Conservation (phyloP, 106 monocot genomes). For the Vanilla planifolia region DNA sequence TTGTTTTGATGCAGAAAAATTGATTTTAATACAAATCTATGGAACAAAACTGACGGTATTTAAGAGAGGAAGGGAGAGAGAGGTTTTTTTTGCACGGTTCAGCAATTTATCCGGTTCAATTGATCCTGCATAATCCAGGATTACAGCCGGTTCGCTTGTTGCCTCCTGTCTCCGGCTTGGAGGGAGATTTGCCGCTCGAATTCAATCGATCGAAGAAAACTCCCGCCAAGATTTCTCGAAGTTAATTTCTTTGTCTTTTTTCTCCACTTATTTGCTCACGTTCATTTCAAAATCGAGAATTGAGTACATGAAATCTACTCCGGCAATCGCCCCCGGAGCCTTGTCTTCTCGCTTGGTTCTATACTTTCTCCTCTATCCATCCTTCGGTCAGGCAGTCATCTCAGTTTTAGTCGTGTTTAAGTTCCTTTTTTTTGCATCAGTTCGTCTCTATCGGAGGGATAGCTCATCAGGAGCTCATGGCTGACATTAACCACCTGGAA, state of each 20-base stretch:
- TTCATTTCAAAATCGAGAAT: not conserved
- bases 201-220: not conserved
- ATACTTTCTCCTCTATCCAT: not conserved
- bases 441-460: not conserved
- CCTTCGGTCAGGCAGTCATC: not conserved
- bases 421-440: not conserved
- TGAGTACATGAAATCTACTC: not conserved
- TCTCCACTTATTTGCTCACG: not conserved
- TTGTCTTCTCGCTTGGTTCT: not conserved
- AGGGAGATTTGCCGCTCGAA: constrained; percentile 9
- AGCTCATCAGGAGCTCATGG: constrained; percentile 22
- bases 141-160: no score
- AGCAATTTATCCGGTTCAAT: no score
- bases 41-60: no score
- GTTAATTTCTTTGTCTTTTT: not conserved
- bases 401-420: not conserved
- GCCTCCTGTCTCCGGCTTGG: no score
- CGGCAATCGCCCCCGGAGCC: no score
- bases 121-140: no score
- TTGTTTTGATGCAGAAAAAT: no score
- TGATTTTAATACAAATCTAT: no score
- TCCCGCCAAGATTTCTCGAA: constrained; percentile 1
- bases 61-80: no score
- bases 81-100: no score
- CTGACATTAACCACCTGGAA: constrained; percentile 63